Base-by-base conservation (phyloP, 495 filamentous ascomycete species). In the Lasiosphaeria ovina region DNA sequence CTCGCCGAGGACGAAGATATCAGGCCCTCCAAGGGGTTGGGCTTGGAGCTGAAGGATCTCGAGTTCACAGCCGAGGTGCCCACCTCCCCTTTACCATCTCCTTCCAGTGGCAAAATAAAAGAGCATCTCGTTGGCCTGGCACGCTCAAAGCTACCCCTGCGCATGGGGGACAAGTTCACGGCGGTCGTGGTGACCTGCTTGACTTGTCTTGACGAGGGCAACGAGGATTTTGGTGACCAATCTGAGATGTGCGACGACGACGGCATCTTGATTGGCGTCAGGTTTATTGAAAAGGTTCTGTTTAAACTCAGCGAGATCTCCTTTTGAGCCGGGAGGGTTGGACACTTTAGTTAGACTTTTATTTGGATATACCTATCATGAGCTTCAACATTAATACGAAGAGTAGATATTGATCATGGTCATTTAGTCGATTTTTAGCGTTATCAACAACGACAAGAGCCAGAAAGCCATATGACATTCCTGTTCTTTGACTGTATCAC, bases 171-270 rank as follows among this genome's bases (percentile, higher is more conserved):
- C 10, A 72, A 62, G 57, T 87, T 84, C 52, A 63, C 74, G 0
- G 64, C 72, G 0, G 64, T 83, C 34, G 80, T 82, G 4, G 55
- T 77, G 16, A 76, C 68, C 14, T 87, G 83, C 62, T 66, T 87
- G 14, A 81, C 73, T 4, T 86, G 81, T 60, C 63, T 87, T 35
- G 81, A 86, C 64, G 45, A 63, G 5, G 72, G 69, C 10, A 81
- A 82, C 61, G 58, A 45, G 2, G 75, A 76, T 14, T 83, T 84
- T 70, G 79, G 78, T 9, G 69, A 77, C 62, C 59, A 74, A 33
- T 60, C 50, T 0, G 78, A 83, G 32, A 77, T 83, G 57, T 38
- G 74, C 48, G 84, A 86, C 62, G 70, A 71, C 24, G 76, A 85
- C 62, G 80, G 82, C 6, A 69, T 81, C 36, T 55, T 76, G 9